Conservation (phyloP, 2,329 filamentous ascomycete genomes). For the Tolypocladium nubicola region DNA sequence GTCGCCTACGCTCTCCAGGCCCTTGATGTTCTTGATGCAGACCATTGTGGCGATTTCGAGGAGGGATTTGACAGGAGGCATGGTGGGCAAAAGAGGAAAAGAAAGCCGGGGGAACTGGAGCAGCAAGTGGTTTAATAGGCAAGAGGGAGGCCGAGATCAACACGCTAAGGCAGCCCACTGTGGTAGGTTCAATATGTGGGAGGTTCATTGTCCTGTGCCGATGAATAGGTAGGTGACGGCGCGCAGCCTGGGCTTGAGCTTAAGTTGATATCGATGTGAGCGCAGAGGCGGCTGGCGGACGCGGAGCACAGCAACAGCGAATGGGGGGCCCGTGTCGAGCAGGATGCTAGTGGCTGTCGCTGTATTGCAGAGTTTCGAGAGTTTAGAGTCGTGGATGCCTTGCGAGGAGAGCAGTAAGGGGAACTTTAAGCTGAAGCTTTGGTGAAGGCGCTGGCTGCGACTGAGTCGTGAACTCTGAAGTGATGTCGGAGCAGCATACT, state of each 20-base stretch:
- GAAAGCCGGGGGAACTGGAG: neutral
- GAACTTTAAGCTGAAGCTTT: neutral
- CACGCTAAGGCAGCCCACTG: neutral
- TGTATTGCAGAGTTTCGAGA: neutral
- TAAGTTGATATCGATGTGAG: neutral
- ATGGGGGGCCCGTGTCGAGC: neutral
- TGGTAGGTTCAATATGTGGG: neutral
- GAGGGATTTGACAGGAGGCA: slow-evolving; percentile 37
- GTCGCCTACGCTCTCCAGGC: slow-evolving; percentile 60
- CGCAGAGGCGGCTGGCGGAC: neutral
- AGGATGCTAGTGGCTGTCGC: neutral
- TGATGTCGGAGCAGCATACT: neutral
- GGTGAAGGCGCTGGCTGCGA: neutral
- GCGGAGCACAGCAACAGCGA: neutral
- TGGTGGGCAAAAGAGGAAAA: slow-evolving; percentile 8
- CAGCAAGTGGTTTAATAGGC: neutral
- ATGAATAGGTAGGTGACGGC: neutral
- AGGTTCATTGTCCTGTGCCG: neutral
- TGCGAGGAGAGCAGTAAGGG: neutral
- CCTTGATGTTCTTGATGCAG: slow-evolving; percentile 41
- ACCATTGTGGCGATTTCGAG: slow-evolving; percentile 37
- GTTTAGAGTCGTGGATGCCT: neutral
- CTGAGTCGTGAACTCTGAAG: neutral
- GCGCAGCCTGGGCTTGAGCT: neutral
- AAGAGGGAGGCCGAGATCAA: neutral